Percentiles rank a stretch among this genome's conserved stretches.
Conservation (phyloP, 305 asterid species). For the Fraxinus latifolia region DNA sequence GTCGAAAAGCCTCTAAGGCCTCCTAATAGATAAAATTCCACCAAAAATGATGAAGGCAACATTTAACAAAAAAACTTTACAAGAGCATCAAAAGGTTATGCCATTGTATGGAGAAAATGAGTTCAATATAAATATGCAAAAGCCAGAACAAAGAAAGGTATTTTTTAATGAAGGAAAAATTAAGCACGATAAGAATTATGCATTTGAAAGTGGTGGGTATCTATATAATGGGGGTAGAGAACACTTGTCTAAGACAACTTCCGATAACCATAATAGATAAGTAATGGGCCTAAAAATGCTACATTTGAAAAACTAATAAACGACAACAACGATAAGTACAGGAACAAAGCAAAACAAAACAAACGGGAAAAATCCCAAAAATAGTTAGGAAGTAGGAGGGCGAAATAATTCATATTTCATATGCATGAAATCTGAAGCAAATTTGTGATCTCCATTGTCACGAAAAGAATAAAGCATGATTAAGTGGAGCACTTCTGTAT, state of each 20-base stretch:
- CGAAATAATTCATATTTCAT: neutral
- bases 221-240: no score
- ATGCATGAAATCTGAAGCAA: conserved; percentile 8
- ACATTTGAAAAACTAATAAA: neutral
- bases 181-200: no score
- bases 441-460: neutral
- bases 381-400: conserved; percentile 3
- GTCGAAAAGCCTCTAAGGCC: conserved; percentile 18
- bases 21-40: conserved; percentile 10
- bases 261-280: neutral
- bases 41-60: neutral
- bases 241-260: no score
- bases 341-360: neutral
- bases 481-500: neutral
- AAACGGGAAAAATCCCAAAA: neutral
- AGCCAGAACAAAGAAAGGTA: no score
- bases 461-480: conserved; percentile 4
- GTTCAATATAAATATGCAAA: no score
- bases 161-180: no score
- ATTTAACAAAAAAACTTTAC: neutral
- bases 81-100: conserved; percentile 5
- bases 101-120: neutral
- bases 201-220: no score
- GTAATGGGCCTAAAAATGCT: conserved; percentile 7
- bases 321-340: neutral